A percentile compares a stretch with the other conserved stretches of the same genome.
These are phyloP conservation scores for Acer saccharum DNA, from an alignment of 345 rosid species.

Conservation along the genomic window DNA sequence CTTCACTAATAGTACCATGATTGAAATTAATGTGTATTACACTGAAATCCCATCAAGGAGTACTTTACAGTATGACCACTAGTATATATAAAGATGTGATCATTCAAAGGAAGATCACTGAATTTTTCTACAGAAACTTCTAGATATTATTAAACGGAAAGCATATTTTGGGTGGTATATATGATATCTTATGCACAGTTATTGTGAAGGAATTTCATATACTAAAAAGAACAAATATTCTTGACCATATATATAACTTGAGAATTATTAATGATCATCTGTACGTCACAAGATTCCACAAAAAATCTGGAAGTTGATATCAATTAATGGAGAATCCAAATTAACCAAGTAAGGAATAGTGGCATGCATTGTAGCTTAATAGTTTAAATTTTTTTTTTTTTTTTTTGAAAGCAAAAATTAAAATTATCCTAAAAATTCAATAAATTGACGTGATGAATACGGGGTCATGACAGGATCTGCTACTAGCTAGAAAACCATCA, in stretches of 20 bases:
- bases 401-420: no score
- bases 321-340: no score
- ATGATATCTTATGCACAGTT: neutral
- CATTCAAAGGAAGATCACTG: neutral
- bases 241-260: no score
- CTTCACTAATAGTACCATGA: constrained; percentile 11
- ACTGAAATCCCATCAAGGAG: constrained; percentile 18
- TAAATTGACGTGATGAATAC: neutral
- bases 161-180: neutral
- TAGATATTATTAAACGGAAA: constrained; percentile 9
- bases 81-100: no score
- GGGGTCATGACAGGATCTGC: constrained; percentile 5
- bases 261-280: no score
- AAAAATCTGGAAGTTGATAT: no score
- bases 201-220: neutral
- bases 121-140: neutral
- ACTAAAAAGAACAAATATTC: no score
- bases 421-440: neutral
- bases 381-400: no score
- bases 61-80: constrained; percentile 18
- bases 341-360: no score
- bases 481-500: constrained; percentile 6
- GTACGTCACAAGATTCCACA: no score
- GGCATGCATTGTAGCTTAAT: no score
- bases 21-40: constrained; percentile 16